Percentiles rank a stretch among this genome's conserved stretches.
phyloP scores from a whole-genome alignment of 1,284 basidiomycete species.

The Rhodofomes roseus region DNA sequence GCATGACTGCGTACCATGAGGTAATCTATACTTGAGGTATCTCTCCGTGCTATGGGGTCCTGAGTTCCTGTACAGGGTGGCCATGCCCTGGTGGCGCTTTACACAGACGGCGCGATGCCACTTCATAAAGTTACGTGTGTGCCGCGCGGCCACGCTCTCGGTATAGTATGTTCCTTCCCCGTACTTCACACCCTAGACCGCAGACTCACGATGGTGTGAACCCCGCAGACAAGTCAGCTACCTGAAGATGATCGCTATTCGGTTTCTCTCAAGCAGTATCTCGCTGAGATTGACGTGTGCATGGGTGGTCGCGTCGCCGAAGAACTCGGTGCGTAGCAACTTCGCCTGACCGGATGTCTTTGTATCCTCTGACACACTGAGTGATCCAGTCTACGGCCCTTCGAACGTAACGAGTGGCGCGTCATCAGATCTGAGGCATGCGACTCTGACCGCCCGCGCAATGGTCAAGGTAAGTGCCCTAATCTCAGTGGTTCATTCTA shows the following conservation, averaged over 20 bases:
- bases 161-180: constrained; percentile 58
- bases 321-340: constrained; percentile 63
- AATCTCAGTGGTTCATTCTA: constrained; percentile 1
- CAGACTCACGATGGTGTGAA: not conserved
- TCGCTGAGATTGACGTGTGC: constrained; percentile 82
- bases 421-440: constrained; percentile 78
- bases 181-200: not conserved
- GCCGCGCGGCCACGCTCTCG: constrained; percentile 89
- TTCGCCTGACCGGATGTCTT: not conserved
- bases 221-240: constrained; percentile 72
- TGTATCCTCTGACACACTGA: not conserved
- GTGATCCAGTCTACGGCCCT: constrained; percentile 71
- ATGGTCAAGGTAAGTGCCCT: constrained; percentile 79
- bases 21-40: constrained; percentile 31
- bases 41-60: constrained; percentile 6
- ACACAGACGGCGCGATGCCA: constrained; percentile 91
- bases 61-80: constrained; percentile 58
- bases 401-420: constrained; percentile 91
- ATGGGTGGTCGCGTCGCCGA: constrained; percentile 95
- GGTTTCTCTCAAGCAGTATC: constrained; percentile 68
- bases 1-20: constrained; percentile 93
- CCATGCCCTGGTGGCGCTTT: constrained; percentile 87
- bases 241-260: constrained; percentile 81
- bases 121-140: constrained; percentile 96
- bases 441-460: constrained; percentile 75